Evolutionary conservation across 2,329 filamentous ascomycete species (phyloP).

Genomic region (Colletotrichum gloeosporioides): DNA sequence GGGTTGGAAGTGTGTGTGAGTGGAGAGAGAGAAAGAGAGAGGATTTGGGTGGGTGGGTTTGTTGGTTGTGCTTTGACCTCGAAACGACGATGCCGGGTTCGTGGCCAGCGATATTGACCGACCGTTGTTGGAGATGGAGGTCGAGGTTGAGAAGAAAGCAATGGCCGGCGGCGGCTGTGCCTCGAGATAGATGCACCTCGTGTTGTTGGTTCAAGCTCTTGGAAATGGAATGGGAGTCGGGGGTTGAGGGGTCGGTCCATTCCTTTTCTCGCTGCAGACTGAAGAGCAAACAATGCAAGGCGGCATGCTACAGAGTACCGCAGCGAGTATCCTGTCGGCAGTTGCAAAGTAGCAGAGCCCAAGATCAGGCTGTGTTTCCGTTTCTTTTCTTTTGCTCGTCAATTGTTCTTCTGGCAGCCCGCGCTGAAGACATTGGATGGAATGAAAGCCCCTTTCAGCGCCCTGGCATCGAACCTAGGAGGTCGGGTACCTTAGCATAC

Average conservation of each 20-base stretch:
- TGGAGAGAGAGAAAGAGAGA: background rate
- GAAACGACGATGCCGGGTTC: background rate
- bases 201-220: background rate
- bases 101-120: background rate
- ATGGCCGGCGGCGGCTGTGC: too few relatives aligned
- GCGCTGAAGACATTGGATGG: background rate
- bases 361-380: background rate
- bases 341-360: background rate
- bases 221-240: background rate
- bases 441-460: background rate
- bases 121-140: too few relatives aligned
- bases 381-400: background rate
- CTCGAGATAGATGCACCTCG: background rate
- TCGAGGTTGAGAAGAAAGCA: background rate
- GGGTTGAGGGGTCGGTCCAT: background rate
- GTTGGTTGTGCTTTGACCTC: slow-evolving; percentile 14
- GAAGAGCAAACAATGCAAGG: background rate
- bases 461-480: too few relatives aligned
- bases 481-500: too few relatives aligned
- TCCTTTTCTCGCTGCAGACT: background rate
- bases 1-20: background rate
- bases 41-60: background rate
- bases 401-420: too few relatives aligned
- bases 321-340: background rate
- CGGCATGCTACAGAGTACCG: too few relatives aligned